phyloP scores from a whole-genome alignment of 2,329 filamentous ascomycete species.

The Trichoderma pleuroti region DNA sequence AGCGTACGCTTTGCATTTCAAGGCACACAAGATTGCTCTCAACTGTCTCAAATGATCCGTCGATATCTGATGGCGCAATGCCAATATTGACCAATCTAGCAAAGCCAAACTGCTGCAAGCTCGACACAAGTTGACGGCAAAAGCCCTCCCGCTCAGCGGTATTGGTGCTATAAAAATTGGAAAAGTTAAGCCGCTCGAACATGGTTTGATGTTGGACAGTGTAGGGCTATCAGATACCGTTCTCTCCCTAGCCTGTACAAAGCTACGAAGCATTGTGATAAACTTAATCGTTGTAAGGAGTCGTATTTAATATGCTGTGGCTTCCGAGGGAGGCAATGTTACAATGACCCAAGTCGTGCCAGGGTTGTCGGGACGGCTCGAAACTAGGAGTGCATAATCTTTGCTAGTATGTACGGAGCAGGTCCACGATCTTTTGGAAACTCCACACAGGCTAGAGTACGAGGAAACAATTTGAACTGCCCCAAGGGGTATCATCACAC shows the following conservation, averaged over 20 bases:
- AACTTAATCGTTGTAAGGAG: background rate
- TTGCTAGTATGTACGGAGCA: background rate
- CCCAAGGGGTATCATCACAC: background rate
- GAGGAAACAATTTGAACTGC: background rate
- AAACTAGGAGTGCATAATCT: background rate
- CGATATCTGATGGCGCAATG: background rate
- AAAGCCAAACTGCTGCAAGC: slow-evolving; percentile 4
- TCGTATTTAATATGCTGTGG: background rate
- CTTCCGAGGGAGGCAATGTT: background rate
- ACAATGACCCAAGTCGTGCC: background rate
- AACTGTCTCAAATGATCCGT: slow-evolving; percentile 8
- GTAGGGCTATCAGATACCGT: background rate
- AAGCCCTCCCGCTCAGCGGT: background rate
- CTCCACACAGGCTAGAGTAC: background rate
- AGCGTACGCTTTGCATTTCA: background rate
- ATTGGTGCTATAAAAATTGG: background rate
- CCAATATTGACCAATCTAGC: slow-evolving; percentile 1
- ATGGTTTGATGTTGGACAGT: background rate
- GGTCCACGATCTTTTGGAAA: background rate
- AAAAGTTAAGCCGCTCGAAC: slow-evolving; percentile 5
- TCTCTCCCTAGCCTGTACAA: background rate
- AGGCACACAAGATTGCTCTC: background rate
- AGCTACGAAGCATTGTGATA: background rate
- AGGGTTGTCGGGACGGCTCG: slow-evolving; percentile 1
- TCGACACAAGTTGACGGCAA: slow-evolving; percentile 4